These are phyloP conservation scores for Microstroma glucosiphilum DNA, from an alignment of 1,284 basidiomycete genomes.

Conservation along the genomic window DNA sequence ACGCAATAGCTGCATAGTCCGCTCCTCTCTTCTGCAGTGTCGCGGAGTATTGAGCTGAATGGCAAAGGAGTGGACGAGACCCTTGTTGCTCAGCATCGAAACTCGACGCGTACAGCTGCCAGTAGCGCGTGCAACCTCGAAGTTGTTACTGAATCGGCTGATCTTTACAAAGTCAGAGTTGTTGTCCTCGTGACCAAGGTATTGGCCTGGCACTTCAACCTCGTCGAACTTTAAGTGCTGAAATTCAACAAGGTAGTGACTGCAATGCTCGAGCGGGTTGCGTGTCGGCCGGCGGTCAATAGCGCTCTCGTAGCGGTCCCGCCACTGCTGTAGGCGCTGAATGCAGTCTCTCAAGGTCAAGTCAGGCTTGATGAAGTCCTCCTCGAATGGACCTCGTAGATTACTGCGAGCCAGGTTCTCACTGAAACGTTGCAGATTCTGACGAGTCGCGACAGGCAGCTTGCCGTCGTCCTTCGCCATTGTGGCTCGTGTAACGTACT, in stretches of 20 bases:
- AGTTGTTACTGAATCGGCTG: conserved; percentile 80
- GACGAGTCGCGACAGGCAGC: conserved; percentile 58
- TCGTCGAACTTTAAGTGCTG: conserved; percentile 97
- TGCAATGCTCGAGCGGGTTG: conserved; percentile 81
- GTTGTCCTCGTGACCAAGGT: conserved; percentile 74
- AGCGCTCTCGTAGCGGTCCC: conserved; percentile 79
- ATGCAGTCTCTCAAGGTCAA: conserved; percentile 83
- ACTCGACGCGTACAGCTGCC: conserved; percentile 86
- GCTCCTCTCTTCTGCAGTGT: conserved; percentile 85
- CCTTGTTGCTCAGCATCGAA: conserved; percentile 86
- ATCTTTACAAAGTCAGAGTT: conserved; percentile 89
- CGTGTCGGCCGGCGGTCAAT: conserved; percentile 76
- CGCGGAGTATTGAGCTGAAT: conserved; percentile 84
- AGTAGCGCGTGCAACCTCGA: conserved; percentile 76
- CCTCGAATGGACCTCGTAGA: conserved; percentile 72
- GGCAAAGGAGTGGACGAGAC: conserved; percentile 78
- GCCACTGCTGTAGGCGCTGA: conserved; percentile 80
- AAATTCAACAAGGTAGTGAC: conserved; percentile 94
- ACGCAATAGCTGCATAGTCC: conserved; percentile 82
- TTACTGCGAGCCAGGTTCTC: conserved; percentile 53
- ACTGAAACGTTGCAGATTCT: conserved; percentile 67
- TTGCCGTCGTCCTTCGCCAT: conserved; percentile 64
- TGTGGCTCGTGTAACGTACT: conserved; percentile 46
- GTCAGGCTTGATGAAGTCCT: conserved; percentile 74
- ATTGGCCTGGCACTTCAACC: conserved; percentile 96